A percentile compares a stretch with the other conserved stretches of the same genome.
Evolutionary conservation across 768 basidiomycete species (phyloP).

Genomic region (Amanita subjunquillea): DNA sequence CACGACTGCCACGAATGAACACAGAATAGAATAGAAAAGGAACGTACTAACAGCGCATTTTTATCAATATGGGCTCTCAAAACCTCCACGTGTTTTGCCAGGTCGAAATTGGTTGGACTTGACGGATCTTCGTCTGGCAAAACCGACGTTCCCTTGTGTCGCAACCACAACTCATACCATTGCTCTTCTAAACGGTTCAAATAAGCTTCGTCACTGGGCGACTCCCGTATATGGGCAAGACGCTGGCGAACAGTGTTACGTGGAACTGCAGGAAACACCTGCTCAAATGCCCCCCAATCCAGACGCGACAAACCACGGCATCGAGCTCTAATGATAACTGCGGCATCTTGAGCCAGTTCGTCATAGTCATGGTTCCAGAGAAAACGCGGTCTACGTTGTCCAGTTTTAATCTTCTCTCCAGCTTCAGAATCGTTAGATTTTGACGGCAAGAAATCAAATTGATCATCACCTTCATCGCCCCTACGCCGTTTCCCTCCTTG

Average conservation of each 20-base stretch:
- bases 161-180: conserved; percentile 73
- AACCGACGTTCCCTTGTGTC: conserved; percentile 52
- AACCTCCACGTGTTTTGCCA: conserved; percentile 75
- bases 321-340: conserved; percentile 72
- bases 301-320: conserved; percentile 50
- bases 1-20: conserved; percentile 30
- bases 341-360: conserved; percentile 79
- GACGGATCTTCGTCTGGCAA: conserved; percentile 64
- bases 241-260: conserved; percentile 65
- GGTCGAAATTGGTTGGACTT: conserved; percentile 65
- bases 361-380: conserved; percentile 84
- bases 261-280: conserved; percentile 72
- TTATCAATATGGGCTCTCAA: conserved; percentile 79
- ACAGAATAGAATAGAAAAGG: not conserved
- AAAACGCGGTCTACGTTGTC: conserved; percentile 52
- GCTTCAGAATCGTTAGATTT: not conserved
- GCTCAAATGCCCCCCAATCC: conserved; percentile 64
- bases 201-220: conserved; percentile 63
- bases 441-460: not conserved
- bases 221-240: conserved; percentile 47
- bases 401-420: conserved; percentile 12
- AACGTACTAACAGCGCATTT: conserved; percentile 63
- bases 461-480: conserved; percentile 10
- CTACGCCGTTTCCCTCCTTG: conserved; percentile 22
- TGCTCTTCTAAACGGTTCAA: conserved; percentile 68